Base-by-base conservation (phyloP, 805 yeast species). In the Saturnispora diversa region DNA sequence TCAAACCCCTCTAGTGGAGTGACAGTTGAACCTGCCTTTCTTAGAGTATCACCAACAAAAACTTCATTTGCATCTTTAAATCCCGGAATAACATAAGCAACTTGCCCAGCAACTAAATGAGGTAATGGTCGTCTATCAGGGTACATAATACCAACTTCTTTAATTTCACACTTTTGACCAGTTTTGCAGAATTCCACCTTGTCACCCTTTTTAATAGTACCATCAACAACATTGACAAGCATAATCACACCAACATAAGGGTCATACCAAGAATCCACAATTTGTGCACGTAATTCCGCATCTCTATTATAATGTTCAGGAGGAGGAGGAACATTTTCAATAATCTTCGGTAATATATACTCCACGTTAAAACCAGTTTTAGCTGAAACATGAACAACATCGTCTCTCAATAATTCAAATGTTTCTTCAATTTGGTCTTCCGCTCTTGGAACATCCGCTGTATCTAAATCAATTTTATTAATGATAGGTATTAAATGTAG, bases 181-280 rank as follows among this genome's bases (percentile, higher is more conserved):
- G 95, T 80, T 50, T 83, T 88, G 3, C 84, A 94, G 7, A 94
- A 81, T 36, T 77, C 60, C 28, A 90, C 68, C 53, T 75, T 81
- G 59, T 77, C 79, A 11, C 95, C 95, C 52, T 76, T 79, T 44
- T 72, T 72, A 13, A 90, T 65, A 2, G 61, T 54, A 1, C 98
- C 98, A 59, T 90, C 97, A 4, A 80, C 94, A 5, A 88, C 74
- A 55, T 84, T 75, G 1, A 90, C 83, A 35, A 90, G 64, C 63
- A 88, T 68, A 3, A 92, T 84, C 5, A 90, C 97, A 2, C 98
- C 98, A 9, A 84, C 72, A 52, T 85, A 92, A 2, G 85, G 70
- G 56, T 90, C 97, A 56, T 87, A 92, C 98, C 98, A 90, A 3
- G 97, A 88, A 58, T 90, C 98, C n/a, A 90, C 94, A 36, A 90